phyloP scores from a whole-genome alignment of 2,329 filamentous ascomycete species.

The Talaromyces piceae region DNA sequence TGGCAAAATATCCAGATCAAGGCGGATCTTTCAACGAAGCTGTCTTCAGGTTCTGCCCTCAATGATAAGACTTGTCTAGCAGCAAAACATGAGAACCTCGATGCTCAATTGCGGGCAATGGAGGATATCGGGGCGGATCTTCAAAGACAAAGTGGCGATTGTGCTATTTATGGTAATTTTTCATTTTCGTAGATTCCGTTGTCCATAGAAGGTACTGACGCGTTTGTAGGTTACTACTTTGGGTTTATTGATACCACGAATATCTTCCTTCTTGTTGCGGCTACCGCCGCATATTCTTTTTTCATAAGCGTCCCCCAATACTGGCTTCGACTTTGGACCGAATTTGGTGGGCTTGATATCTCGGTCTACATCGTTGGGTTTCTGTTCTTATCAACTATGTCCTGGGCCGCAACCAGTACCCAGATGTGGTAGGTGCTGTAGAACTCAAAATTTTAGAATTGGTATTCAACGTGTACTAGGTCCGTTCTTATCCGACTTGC shows the following conservation, averaged over 20 bases:
- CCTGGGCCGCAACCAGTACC: neutral
- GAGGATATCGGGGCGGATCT: slow-evolving; percentile 4
- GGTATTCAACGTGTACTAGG: neutral
- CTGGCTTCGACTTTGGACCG: slow-evolving; percentile 7
- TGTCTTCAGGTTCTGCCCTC: neutral
- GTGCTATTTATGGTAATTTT: slow-evolving; percentile 3
- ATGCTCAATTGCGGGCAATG: slow-evolving; percentile 1
- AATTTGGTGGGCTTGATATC: neutral
- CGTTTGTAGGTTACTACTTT: slow-evolving; percentile 2
- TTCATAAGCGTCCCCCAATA: slow-evolving; percentile 6
- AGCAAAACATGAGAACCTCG: neutral
- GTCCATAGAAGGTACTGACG: neutral
- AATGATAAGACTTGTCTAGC: neutral
- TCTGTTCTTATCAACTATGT: neutral
- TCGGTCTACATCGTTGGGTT: slow-evolving; percentile 2
- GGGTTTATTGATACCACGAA: neutral
- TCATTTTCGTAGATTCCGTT: too few species aligned
- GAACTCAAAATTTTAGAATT: neutral
- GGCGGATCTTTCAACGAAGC: neutral
- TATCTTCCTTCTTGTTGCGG: neutral
- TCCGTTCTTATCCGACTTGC: slow-evolving; percentile 5
- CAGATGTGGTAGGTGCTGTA: slow-evolving; percentile 3
- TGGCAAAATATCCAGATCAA: neutral
- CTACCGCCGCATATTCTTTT: slow-evolving; percentile 3
- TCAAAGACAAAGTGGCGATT: slow-evolving; percentile 5